Evolutionary conservation across 202 grass and related monocot species (phyloP), one percentile per base, ranked within the genome.

Genomic region (Bolboschoenoplectus hybrid): DNA sequence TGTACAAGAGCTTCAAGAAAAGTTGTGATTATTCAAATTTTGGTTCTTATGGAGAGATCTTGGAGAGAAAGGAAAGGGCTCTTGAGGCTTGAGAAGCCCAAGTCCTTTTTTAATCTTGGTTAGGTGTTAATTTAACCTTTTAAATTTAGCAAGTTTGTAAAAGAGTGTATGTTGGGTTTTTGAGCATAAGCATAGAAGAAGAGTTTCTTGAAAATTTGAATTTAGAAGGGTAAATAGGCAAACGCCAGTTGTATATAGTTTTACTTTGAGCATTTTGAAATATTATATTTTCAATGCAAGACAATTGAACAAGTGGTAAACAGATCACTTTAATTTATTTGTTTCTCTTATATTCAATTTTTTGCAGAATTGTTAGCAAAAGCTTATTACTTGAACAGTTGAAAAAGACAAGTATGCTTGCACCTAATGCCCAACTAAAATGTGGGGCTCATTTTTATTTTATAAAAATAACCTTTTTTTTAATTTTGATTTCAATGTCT

Each of bases 1-100:
- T 98, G 9, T 91, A 95, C 85, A 81, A 87, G 86, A 89, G 19
- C 81, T 95, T 91, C 87, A 89, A 90, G 70, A 56, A 85, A 26
- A 87, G 11, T 82, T 88, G 86, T 75, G 72, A 87, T 13, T 72
- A 91, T 34, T 8, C 85, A 62, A 88, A 92, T 44, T 75, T 65
- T 13, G 38, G 44, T 45, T 67, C 7, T 32, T 80, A 81, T 72
- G 63, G 77, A 55, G 85, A 80, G 2, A 70, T 86, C 12, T 47
- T 93, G 6, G 92, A 94, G 57, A 74, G 70, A 53, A 90, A 94
- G 85, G 89, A 64, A 47, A 83, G 82, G 44, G 11, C 14, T 88
- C 35, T 82, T 40, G 70, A 86, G 41, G 84, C 70, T 63, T 86
- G 41, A 86, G 71, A 32, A 79, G 35, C 4, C n/a, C 41, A 26